Base-by-base conservation (phyloP, 2,329 filamentous ascomycete species). In the Pleurostoma richardsiae region DNA sequence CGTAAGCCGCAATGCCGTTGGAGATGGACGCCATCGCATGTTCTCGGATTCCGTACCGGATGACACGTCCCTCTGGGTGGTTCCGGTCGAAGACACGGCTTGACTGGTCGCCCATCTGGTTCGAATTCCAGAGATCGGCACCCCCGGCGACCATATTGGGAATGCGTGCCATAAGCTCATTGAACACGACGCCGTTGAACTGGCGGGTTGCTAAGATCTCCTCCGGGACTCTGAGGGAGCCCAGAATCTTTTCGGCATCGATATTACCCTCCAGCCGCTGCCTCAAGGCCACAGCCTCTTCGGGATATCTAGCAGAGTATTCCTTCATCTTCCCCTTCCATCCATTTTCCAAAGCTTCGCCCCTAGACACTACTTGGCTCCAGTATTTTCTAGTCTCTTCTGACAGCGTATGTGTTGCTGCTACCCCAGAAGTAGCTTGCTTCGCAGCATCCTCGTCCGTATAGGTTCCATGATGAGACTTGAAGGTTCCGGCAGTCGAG, bases 1-100 rank as follows among this genome's bases (percentile, higher is more conserved):
- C 65, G 49, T 70, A 84, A 1, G 80, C 80, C 0, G 80, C 78
- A 6, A 83, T 59, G 3, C 80, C 81, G 55, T 80, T 80, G 4
- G 72, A 72, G 26, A 79, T 75, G 28, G 73, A 63, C 2, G 71
- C 71, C 80, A 84, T 83, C 40, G 77, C 79, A 54, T 82, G 79
- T 52, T 82, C 78, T 3, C 79, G 72, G 44, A 82, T 74, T 28
- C 79, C 79, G 58, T 72, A 82, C 54, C 79, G 78, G 47, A 82
- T 73, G 52, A 79, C 80, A 1, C 77, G 69, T 3, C 78, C 77
- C 1, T 63, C 54, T 49, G 44, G 38, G 5, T 43, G 27, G 26
- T 42, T 43, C 1, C 47, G 33, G 11, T 74, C 72, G 6, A 59
- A 57, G 52, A 76, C 78, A 19, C 19, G 19, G 19, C 19, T 19